A percentile compares a stretch with the other conserved stretches of the same genome.
These are phyloP conservation scores for Clitopilus passeckerianus DNA, from an alignment of 768 basidiomycete species.

Conservation along the genomic window DNA sequence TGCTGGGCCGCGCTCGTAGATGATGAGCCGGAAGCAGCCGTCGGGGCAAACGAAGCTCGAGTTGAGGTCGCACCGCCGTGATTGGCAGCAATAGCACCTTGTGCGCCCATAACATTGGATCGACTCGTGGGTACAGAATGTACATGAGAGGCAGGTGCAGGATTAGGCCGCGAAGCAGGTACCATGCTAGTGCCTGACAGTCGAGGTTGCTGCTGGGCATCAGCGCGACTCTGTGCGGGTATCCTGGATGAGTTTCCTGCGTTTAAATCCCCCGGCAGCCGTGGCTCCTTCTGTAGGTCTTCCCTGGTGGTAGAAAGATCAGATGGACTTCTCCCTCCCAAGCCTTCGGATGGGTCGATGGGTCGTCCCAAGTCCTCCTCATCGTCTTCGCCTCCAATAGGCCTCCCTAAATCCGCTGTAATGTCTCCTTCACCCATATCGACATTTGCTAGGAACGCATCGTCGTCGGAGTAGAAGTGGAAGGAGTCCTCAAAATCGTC, in stretches of 20 bases:
- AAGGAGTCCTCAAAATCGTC: slow-evolving; percentile 31
- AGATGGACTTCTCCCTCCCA: slow-evolving; percentile 9
- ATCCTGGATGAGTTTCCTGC: no score
- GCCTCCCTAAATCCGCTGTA: slow-evolving; percentile 35
- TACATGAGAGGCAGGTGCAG: background rate
- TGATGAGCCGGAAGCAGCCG: background rate
- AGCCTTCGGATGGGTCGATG: slow-evolving; percentile 39
- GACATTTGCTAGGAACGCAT: slow-evolving; percentile 54
- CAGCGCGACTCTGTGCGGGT: background rate
- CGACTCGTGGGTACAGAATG: background rate
- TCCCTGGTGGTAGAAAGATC: background rate
- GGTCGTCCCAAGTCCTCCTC: slow-evolving; percentile 24
- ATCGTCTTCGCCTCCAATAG: slow-evolving; percentile 31
- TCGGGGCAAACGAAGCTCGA: background rate
- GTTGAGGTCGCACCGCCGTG: slow-evolving; percentile 13
- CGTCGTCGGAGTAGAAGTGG: slow-evolving; percentile 61
- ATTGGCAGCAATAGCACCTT: background rate
- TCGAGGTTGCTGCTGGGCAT: background rate
- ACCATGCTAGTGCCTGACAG: background rate
- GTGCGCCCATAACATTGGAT: background rate
- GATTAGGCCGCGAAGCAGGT: background rate
- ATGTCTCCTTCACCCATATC: slow-evolving; percentile 46
- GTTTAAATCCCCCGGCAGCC: no score
- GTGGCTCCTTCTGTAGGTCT: background rate
- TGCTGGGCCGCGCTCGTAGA: slow-evolving; percentile 3